These are phyloP conservation scores for Ophiocordyceps robertsii DNA, from an alignment of 2,329 filamentous ascomycete genomes.

Conservation along the genomic window DNA sequence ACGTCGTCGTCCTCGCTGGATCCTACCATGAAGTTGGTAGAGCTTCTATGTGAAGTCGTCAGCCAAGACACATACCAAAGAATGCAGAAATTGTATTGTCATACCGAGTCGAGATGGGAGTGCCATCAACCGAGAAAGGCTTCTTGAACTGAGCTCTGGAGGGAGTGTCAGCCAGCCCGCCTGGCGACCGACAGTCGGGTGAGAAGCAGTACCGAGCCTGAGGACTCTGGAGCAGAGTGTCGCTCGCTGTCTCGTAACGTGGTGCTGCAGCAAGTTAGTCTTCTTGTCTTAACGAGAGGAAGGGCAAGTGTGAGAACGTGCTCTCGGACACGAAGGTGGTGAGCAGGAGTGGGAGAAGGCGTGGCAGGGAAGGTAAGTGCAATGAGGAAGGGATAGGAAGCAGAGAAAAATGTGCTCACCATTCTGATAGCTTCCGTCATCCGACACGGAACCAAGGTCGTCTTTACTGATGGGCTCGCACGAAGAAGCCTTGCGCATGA, in stretches of 20 bases:
- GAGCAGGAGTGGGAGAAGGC: not conserved
- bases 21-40: slow-evolving; percentile 5
- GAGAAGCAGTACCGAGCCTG: not conserved
- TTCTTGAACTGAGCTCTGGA: slow-evolving; percentile 3
- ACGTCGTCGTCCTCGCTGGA: slow-evolving; percentile 8
- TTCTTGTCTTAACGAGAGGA: too few species aligned
- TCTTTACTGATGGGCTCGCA: slow-evolving; percentile 6
- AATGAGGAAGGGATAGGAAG: not conserved
- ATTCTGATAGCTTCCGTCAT: slow-evolving; percentile 1
- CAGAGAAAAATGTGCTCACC: not conserved
- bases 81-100: not conserved
- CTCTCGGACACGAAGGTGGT: not conserved
- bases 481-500: slow-evolving; percentile 5
- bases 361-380: not conserved
- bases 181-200: not conserved
- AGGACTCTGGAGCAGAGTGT: not conserved
- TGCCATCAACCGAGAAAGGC: slow-evolving; percentile 3
- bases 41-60: slow-evolving; percentile 1
- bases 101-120: slow-evolving; percentile 3
- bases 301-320: too few species aligned
- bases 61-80: not conserved
- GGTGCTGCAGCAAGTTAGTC: not conserved
- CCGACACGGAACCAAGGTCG: slow-evolving; percentile 1
- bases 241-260: not conserved
- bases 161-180: not conserved